These are phyloP conservation scores for Trichocladium uniseriatum DNA, from an alignment of 495 filamentous ascomycete species.

Conservation along the genomic window DNA sequence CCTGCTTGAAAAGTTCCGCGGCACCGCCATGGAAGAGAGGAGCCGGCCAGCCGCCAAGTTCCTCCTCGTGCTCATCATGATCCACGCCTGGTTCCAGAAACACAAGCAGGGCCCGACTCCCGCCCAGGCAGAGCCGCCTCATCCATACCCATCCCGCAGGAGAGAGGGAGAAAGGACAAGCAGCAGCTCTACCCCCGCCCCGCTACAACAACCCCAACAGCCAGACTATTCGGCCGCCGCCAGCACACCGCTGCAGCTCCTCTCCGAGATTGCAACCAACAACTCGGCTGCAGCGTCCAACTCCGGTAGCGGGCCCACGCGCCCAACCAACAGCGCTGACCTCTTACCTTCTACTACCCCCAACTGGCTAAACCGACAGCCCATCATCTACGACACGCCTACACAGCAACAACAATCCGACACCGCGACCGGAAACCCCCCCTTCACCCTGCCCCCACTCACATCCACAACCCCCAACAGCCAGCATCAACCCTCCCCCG, in stretches of 20 bases:
- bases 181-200: constrained; percentile 13
- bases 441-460: not conserved
- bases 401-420: not conserved
- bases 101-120: constrained; percentile 23
- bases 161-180: not conserved
- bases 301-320: not conserved
- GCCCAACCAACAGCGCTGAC: not conserved
- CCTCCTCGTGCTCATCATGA: constrained; percentile 60
- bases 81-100: constrained; percentile 61
- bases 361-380: not conserved
- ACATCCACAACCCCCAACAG: not conserved
- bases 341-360: not conserved
- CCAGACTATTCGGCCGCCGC: constrained; percentile 24
- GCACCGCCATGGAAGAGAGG: constrained; percentile 52
- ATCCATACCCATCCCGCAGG: constrained; percentile 1
- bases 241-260: constrained; percentile 52
- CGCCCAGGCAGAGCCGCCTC: not conserved
- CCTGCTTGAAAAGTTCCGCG: constrained; percentile 56
- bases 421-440: not conserved
- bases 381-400: not conserved
- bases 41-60: constrained; percentile 70
- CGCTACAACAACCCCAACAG: constrained; percentile 13
- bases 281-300: constrained; percentile 29
- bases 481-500: not conserved
- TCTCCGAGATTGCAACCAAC: constrained; percentile 59